A percentile compares a stretch with the other conserved stretches of the same genome.
phyloP scores from a whole-genome alignment of 176 grass and related monocot genomes.

The Typha latifolia region DNA sequence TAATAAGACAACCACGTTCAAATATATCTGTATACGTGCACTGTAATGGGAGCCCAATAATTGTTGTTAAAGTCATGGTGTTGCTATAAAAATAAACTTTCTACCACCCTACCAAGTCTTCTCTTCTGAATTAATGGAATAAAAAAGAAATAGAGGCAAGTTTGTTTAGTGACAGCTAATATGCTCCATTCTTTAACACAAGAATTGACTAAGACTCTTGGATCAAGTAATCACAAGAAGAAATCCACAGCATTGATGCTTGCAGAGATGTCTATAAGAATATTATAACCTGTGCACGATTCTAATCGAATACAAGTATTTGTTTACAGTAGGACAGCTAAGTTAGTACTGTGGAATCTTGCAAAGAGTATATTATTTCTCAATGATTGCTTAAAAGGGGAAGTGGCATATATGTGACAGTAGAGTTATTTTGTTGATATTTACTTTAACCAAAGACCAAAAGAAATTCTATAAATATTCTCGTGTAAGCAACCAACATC shows the following conservation, averaged over 20 bases:
- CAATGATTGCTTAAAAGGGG: constrained; percentile 16
- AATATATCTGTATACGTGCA: too few relatives aligned
- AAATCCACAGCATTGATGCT: background rate
- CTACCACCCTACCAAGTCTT: too few relatives aligned
- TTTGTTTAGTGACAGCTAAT: constrained; percentile 13
- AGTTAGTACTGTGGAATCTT: background rate
- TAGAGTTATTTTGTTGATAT: too few relatives aligned
- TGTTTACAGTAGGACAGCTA: constrained; percentile 6
- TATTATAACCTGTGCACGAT: constrained; percentile 7
- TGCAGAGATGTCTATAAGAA: background rate
- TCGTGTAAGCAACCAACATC: too few relatives aligned
- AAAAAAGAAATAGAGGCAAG: too few relatives aligned
- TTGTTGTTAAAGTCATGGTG: too few relatives aligned
- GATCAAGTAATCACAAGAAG: background rate
- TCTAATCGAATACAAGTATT: background rate
- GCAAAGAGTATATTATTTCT: constrained; percentile 5
- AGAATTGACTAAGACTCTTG: constrained; percentile 5
- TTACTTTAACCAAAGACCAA: too few relatives aligned
- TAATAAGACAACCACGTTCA: too few relatives aligned
- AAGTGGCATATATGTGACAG: background rate
- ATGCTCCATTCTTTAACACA: background rate
- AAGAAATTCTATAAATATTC: too few relatives aligned
- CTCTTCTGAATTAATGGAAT: too few relatives aligned
- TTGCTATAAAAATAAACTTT: too few relatives aligned
- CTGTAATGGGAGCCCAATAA: too few relatives aligned